Evolutionary conservation across 257 asterid genomes (phyloP).

Genomic region (Nicotiana attenuata): DNA sequence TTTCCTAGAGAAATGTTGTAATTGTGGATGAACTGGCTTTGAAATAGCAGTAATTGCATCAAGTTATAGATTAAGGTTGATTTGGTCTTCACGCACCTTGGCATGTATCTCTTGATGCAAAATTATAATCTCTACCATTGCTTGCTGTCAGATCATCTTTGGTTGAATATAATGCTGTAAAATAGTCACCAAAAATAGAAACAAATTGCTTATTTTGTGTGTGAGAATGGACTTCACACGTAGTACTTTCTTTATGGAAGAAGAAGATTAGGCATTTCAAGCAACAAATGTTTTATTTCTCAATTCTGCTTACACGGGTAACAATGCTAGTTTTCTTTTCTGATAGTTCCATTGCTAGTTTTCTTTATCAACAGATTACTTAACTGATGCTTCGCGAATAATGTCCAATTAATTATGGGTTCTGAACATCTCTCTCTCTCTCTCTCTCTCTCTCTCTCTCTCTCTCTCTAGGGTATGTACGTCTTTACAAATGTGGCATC

Average conservation of each 20-base stretch:
- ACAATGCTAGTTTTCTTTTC: background rate
- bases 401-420: background rate
- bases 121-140: background rate
- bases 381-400: background rate
- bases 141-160: background rate
- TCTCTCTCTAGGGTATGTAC: constrained; percentile 55
- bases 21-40: background rate
- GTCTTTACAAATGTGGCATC: constrained; percentile 75
- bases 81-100: background rate
- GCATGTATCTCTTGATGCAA: background rate
- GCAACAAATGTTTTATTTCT: background rate
- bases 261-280: background rate
- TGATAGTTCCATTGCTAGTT: background rate
- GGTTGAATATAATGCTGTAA: background rate
- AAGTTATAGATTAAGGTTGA: background rate
- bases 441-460: background rate
- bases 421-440: background rate
- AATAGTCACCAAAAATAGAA: constrained; percentile 1
- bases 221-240: background rate
- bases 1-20: background rate
- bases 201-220: constrained; percentile 5
- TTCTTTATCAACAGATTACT: background rate
- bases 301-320: background rate
- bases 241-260: constrained; percentile 1
- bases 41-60: background rate